Base-by-base conservation (phyloP, 177 flowering plant species). In the Tripterygium wilfordii region DNA sequence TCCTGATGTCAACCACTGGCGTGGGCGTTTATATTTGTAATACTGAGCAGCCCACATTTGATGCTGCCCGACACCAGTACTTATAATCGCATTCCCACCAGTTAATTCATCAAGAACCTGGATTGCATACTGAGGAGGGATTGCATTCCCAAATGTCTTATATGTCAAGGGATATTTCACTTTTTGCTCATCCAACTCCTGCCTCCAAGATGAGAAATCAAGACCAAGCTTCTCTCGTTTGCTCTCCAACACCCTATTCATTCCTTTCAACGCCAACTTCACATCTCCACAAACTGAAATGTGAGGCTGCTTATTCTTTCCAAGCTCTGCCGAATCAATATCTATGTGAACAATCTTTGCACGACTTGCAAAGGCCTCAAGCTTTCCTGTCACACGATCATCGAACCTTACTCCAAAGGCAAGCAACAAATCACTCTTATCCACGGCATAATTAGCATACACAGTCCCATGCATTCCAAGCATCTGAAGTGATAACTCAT, bases 391-490 rank as follows among this genome's bases (percentile, higher is more conserved):
- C 48, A 88, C 94, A 12, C 96, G 76, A 37, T 88, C 94, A 19
- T 38, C 42, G 14, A 38, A 38, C 42, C 42, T 7, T 4, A 7
- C 42, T 19, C 42, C 9, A 38, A 38, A 80, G 0, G 96, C 96
- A 47, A 88, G 83, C 63, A 88, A 62, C 65, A 88, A 57, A 69
- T 88, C 96, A 33, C 76, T 44, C 51, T 69, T 65, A 45, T 88
- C 88, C 52, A 88, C 94, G 2, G 94, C 79, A 58, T 85, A 85
- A 63, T 88, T 85, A 0, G 96, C 96, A 63, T 74, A 80, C 3
- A 83, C 87, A 54, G 96, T 88, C 10, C 96, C 96, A 51, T 81
- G 95, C 95, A 88, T 88, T n/a, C 96, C 96, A 31, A 85, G 75
- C 89, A 85, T 88, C 9, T 65, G 73, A 20, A 88, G 62, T 0